Evolutionary conservation across 2,329 filamentous ascomycete genomes (phyloP).

Genomic region (Fusarium sp.): DNA sequence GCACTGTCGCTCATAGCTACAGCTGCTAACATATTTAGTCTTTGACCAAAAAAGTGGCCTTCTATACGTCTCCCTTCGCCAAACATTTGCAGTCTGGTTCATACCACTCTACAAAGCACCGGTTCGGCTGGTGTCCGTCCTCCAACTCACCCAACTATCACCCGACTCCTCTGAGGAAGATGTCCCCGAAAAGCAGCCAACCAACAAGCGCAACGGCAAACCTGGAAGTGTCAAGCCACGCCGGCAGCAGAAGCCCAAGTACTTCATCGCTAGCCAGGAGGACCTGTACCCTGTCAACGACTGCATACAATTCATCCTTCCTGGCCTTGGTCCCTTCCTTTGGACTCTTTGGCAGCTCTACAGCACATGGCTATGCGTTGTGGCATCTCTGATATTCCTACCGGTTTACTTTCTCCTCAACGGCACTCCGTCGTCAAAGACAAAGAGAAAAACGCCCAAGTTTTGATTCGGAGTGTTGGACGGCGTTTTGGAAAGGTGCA

Average conservation of each 20-base stretch:
- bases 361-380: constrained; percentile 72
- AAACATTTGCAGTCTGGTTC: constrained; percentile 82
- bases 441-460: constrained; percentile 26
- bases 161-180: constrained; percentile 43
- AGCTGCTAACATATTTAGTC: constrained; percentile 56
- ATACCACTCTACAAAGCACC: constrained; percentile 79
- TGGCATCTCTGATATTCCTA: constrained; percentile 62
- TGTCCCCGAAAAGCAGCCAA: background rate
- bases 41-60: constrained; percentile 73
- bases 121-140: constrained; percentile 75
- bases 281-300: constrained; percentile 86
- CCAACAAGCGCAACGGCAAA: constrained; percentile 19
- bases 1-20: accelerated
- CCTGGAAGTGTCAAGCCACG: constrained; percentile 25
- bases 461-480: background rate
- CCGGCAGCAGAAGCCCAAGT: constrained; percentile 52
- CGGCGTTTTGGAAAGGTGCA: background rate
- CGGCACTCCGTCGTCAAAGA: constrained; percentile 10
- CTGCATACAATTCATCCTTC: constrained; percentile 77
- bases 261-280: constrained; percentile 81
- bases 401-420: constrained; percentile 52
- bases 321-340: constrained; percentile 68
- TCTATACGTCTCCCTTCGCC: constrained; percentile 80
- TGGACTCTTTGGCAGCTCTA: constrained; percentile 71
- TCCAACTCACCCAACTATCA: constrained; percentile 67